phyloP scores from a whole-genome alignment of 768 basidiomycete species.

The Hericium coralloides region DNA sequence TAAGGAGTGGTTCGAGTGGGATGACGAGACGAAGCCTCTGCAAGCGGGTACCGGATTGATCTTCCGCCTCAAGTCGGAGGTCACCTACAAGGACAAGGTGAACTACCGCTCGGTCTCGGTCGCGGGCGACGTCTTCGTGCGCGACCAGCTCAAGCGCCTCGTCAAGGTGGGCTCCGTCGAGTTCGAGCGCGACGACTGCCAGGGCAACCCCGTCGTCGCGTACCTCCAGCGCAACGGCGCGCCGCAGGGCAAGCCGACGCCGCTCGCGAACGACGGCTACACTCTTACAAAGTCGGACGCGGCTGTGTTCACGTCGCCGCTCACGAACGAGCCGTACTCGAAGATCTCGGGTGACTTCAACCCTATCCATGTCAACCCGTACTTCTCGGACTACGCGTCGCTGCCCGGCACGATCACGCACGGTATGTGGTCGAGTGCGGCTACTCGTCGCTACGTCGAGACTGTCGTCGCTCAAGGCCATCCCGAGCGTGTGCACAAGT shows the following conservation, averaged over 20 bases:
- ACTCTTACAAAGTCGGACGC: conserved; percentile 56
- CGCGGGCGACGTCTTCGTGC: conserved; percentile 77
- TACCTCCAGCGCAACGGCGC: conserved; percentile 90
- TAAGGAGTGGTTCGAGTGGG: conserved; percentile 99
- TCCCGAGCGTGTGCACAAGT: conserved; percentile 85
- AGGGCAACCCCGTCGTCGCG: conserved; percentile 88
- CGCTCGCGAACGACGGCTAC: conserved; percentile 83
- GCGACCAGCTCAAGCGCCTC: conserved; percentile 80
- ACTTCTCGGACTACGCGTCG: conserved; percentile 90
- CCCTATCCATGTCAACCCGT: conserved; percentile 97
- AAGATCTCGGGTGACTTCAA: conserved; percentile 97
- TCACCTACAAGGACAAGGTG: conserved; percentile 86
- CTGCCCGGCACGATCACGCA: conserved; percentile 97
- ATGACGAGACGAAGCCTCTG: conserved; percentile 70
- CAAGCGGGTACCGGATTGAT: conserved; percentile 74
- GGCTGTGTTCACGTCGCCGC: conserved; percentile 70
- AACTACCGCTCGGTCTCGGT: conserved; percentile 77
- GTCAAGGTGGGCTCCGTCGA: conserved; percentile 85
- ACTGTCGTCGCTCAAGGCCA: conserved; percentile 89
- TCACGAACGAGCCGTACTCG: conserved; percentile 94
- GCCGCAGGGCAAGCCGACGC: conserved; percentile 64
- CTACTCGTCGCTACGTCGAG: conserved; percentile 87
- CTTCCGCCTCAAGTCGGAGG: conserved; percentile 82
- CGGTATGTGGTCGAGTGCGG: conserved; percentile 95
- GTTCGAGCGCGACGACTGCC: conserved; percentile 78